Base-by-base conservation (phyloP, 495 filamentous ascomycete genomes). In the Hypoxylon subgilvum region DNA sequence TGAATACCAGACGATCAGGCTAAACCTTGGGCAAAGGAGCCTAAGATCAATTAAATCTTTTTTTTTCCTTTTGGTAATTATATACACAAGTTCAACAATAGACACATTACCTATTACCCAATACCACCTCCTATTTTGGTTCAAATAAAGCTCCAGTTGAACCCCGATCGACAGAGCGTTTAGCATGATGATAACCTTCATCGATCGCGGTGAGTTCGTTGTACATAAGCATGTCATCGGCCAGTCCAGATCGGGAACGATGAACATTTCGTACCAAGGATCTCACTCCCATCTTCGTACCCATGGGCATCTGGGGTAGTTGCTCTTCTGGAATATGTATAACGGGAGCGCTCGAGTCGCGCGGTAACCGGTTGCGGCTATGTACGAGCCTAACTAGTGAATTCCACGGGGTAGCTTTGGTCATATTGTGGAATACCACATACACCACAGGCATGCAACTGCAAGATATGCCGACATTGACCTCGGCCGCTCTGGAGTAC, bases 401-500 rank as follows among this genome's bases (percentile, higher is more conserved):
- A 35, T 14, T 21, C 45, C 31, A 38, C 32, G 19, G 28, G 6
- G 8, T 7, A 12, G 23, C 21, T 12, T 21, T 30, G n/a, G 44
- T 21, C 45, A 16, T 1, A 2, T n/a, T 21, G 6, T 13, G 17
- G 32, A 49, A 16, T 25, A 49, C 6, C 4, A 27, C 21, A 18
- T 3, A 23, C 19, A 36, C 32, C 17, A 49, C 21, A 12, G 45
- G 45, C 45, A 49, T 49, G 32, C 45, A 49, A 22, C 31, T 25
- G 18, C 45, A 49, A 18, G 16, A 4, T 1, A 49, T 27, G 9
- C 45, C 45, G 23, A 49, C n/a, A 28, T 49, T 49, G 2, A 49
- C 9, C 17, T 49, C 45, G 17, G 45, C 45, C 31, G 45, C 45
- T 38, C 45, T 49, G 14, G 4, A 17, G 13, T 4, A 38, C 5